Evolutionary conservation across 2,329 filamentous ascomycete species (phyloP), one percentile per base, ranked within the genome.

Genomic region (Didymella pinodella): DNA sequence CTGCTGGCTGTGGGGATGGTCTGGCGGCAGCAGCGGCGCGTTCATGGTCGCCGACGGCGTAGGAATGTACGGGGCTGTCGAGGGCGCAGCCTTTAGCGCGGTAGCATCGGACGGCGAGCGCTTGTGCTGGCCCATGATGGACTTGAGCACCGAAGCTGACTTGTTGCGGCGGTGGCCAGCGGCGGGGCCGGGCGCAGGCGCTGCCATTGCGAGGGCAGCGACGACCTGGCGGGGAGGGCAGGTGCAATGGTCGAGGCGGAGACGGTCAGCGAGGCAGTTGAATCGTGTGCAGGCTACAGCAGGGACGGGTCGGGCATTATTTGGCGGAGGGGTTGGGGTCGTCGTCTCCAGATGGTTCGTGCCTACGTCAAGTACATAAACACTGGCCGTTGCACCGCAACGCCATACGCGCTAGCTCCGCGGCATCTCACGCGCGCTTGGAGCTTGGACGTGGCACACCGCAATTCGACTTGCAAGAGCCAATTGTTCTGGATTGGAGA

Each of bases 71-170:
- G 67, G 67, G 28, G 62, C 61, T 44, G 20, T 61, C 22, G 65
- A 61, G 6, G 65, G 53, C 28, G 67, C 59, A 43, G 65, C 64
- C 45, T 62, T 71, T 51, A 76, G 67, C 44, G 68, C 65, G 46
- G 71, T 70, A 51, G 75, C 75, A 12, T 77, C 77, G 25, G 79
- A 82, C 44, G 79, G 79, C 59, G 80, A 79, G 49, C 81, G 79
- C 65, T 80, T 82, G 67, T 84, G 80, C 49, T 83, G 75, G 20
- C 79, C 77, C 65, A 86, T 81, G 55, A 86, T 80, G 20, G 84
- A 83, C 68, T 82, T 83, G 61, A 87, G 76, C 44, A 76, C 68
- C 48, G 72, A 68, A 43, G 83, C 76, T 56, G 77, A 78, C 65
- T 77, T 78, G 70, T 77, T 75, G 57, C 77, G 76, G 53, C 72